These are phyloP conservation scores for carrot (Daucus carota) DNA, from an alignment of 129 eudicot genomes.

Conservation along the genomic window DH1_v3.0 NC_030382.2:31007001-31007500, in stretches of 20 bases:
- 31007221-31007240: background rate
- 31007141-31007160: slow-evolving; percentile 52
- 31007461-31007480: too few relatives aligned
- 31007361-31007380: background rate
- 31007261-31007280: slow-evolving; percentile 65
- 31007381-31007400: background rate
- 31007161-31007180: too few relatives aligned
- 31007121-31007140: slow-evolving; percentile 77
- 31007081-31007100: slow-evolving; percentile 47
- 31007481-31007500: too few relatives aligned
- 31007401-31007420: background rate
- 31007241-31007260: slow-evolving; percentile 38
- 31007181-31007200: background rate
- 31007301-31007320: slow-evolving; percentile 97
- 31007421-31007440: background rate
- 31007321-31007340: background rate
- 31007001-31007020: slow-evolving; percentile 72
- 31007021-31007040: slow-evolving; percentile 32
- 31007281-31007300: slow-evolving; percentile 94
- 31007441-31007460: background rate
- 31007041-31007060: slow-evolving; percentile 39
- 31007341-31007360: background rate
- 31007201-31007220: background rate
- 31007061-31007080: slow-evolving; percentile 81
- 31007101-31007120: slow-evolving; percentile 53